Percentiles rank a stretch among this genome's conserved stretches.
Evolutionary conservation across 2,329 filamentous ascomycete species (phyloP).

Genomic region (Teratosphaeria zuluensis): DNA sequence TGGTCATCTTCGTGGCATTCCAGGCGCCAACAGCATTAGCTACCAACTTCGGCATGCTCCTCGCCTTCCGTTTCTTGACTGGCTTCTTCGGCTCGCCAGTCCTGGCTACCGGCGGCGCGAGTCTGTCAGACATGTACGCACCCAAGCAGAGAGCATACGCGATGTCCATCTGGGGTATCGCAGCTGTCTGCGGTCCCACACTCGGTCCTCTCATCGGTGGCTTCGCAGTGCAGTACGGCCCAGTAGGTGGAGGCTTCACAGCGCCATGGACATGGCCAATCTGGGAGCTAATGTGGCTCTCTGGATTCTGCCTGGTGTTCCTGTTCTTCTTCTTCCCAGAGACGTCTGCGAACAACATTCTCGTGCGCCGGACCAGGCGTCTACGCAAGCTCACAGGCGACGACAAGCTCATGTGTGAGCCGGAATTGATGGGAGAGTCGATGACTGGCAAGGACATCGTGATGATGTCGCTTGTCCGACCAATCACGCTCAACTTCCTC

Average conservation of each 20-base stretch:
- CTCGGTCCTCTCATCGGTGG: conserved; percentile 33
- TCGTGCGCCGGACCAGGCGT: conserved; percentile 31
- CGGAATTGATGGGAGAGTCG: conserved; percentile 28
- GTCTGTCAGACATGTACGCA: conserved; percentile 34
- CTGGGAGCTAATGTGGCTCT: conserved; percentile 34
- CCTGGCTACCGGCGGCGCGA: conserved; percentile 38
- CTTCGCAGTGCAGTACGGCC: conserved; percentile 28
- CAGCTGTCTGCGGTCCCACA: conserved; percentile 31
- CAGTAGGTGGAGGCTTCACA: conserved; percentile 18
- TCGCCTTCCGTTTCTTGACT: conserved; percentile 44
- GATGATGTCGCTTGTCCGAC: conserved; percentile 33
- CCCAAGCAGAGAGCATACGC: conserved; percentile 30
- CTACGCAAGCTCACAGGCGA: conserved; percentile 32
- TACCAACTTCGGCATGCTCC: conserved; percentile 42
- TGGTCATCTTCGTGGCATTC: conserved; percentile 41
- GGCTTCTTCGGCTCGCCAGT: conserved; percentile 41
- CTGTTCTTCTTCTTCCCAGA: conserved; percentile 32
- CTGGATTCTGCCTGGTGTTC: conserved; percentile 28
- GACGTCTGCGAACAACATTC: conserved; percentile 32
- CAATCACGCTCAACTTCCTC: conserved; percentile 33
- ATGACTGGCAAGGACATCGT: conserved; percentile 31
- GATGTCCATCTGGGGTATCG: conserved; percentile 31
- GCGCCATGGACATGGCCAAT: conserved; percentile 32
- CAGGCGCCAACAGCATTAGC: conserved; percentile 40
- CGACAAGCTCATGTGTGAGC: conserved; percentile 30